Conservation (phyloP, 306 rosid genomes). For the Vigna unguiculata region DNA sequence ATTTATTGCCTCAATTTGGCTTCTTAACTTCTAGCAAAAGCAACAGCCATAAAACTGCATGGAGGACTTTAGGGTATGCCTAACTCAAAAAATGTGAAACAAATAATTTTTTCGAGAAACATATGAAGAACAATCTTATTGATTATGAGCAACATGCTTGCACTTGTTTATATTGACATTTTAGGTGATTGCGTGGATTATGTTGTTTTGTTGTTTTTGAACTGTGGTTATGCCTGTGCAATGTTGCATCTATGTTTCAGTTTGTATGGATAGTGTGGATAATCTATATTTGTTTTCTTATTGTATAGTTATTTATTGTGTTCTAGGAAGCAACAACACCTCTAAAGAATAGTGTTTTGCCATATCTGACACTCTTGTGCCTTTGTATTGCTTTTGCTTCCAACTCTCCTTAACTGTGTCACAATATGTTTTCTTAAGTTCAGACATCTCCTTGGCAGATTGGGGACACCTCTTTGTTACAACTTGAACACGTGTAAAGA, state of each 20-base stretch:
- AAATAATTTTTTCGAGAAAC: background rate
- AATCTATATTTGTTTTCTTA: background rate
- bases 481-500: too few species aligned
- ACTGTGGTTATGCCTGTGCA: background rate
- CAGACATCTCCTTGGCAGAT: too few species aligned
- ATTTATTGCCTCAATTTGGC: background rate
- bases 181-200: background rate
- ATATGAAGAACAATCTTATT: background rate
- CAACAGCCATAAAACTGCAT: background rate
- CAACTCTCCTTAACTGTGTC: too few species aligned
- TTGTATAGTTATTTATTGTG: background rate
- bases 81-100: background rate
- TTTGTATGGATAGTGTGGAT: background rate
- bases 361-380: too few species aligned
- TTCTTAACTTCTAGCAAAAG: background rate
- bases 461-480: too few species aligned
- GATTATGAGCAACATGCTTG: background rate
- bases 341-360: too few species aligned
- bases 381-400: too few species aligned
- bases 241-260: background rate
- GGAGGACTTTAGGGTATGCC: background rate
- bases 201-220: background rate
- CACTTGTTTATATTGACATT: background rate
- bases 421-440: too few species aligned
- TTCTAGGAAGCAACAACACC: background rate